These are phyloP conservation scores for Pichia sp. DNA, from an alignment of 1,139 yeast species.

Conservation along the genomic window DNA sequence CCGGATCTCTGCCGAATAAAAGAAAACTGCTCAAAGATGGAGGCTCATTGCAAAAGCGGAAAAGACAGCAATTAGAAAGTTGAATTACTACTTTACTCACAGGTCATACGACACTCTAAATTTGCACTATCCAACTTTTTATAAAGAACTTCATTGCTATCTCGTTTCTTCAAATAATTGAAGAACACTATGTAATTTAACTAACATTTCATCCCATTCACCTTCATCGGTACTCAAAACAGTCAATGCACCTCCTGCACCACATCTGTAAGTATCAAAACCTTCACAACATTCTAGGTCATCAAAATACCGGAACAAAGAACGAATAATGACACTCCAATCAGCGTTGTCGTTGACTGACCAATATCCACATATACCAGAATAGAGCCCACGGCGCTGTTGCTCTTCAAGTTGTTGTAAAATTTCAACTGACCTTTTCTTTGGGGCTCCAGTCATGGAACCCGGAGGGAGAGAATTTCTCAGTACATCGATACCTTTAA, in stretches of 20 bases:
- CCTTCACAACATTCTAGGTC: conserved; percentile 40
- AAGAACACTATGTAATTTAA: conserved; percentile 75
- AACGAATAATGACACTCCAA: conserved; percentile 93
- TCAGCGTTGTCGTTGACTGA: conserved; percentile 83
- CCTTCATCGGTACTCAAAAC: conserved; percentile 74
- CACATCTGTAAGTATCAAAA: conserved; percentile 64
- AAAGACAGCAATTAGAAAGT: conserved; percentile 26
- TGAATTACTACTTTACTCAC: conserved; percentile 11
- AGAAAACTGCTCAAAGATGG: conserved; percentile 11
- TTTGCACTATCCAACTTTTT: neutral
- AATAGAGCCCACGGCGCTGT: conserved; percentile 77
- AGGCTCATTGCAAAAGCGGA: conserved; percentile 27
- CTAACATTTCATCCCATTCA: conserved; percentile 90
- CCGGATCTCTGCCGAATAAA: neutral
- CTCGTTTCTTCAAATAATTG: conserved; percentile 46
- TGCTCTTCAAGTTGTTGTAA: conserved; percentile 49
- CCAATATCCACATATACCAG: conserved; percentile 97
- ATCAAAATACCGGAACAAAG: conserved; percentile 62
- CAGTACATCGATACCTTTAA: conserved; percentile 73
- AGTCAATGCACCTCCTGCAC: conserved; percentile 98
- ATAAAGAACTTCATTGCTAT: neutral
- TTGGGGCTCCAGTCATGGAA: conserved; percentile 99
- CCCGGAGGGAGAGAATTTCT: conserved; percentile 90
- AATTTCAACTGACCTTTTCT: conserved; percentile 83
- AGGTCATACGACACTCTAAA: neutral